These are phyloP conservation scores for Endoconidiophora laricicola DNA, from an alignment of 2,329 filamentous ascomycete species.

Conservation along the genomic window DNA sequence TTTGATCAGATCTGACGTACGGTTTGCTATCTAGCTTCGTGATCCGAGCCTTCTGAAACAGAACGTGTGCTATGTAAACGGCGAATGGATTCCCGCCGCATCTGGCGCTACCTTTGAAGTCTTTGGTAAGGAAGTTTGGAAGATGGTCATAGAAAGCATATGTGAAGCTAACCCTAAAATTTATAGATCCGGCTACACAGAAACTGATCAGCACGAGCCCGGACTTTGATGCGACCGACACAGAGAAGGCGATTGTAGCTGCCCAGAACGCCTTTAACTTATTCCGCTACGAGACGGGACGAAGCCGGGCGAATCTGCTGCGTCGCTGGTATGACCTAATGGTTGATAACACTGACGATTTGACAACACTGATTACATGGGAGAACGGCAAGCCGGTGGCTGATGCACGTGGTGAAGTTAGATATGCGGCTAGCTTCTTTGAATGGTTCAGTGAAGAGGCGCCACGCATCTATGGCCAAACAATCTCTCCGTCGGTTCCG, in stretches of 20 bases:
- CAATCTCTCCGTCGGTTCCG: constrained; percentile 51
- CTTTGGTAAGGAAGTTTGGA: constrained; percentile 31
- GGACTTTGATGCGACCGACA: constrained; percentile 67
- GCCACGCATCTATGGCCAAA: constrained; percentile 55
- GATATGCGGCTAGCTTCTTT: constrained; percentile 58
- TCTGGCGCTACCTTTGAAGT: constrained; percentile 90
- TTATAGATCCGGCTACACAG: constrained; percentile 63
- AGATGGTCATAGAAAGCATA: too few relatives aligned
- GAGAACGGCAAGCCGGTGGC: constrained; percentile 77
- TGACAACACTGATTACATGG: constrained; percentile 71
- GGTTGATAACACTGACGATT: constrained; percentile 60
- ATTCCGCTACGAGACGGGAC: constrained; percentile 56
- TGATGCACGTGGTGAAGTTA: constrained; percentile 55
- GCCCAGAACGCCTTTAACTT: constrained; percentile 57
- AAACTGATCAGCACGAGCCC: constrained; percentile 67
- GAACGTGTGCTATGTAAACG: constrained; percentile 72
- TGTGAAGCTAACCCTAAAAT: background rate
- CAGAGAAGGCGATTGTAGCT: constrained; percentile 66
- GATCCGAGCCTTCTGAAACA: constrained; percentile 72
- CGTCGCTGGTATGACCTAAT: constrained; percentile 71
- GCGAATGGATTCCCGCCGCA: constrained; percentile 72
- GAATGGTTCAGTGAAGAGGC: constrained; percentile 75
- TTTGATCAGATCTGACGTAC: background rate
- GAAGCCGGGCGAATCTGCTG: constrained; percentile 57
- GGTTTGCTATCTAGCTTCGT: constrained; percentile 39